Evolutionary conservation across 108 stramenopile species (phyloP), one percentile per base, ranked within the genome.

Genomic region (Cyclotella baltica): DNA sequence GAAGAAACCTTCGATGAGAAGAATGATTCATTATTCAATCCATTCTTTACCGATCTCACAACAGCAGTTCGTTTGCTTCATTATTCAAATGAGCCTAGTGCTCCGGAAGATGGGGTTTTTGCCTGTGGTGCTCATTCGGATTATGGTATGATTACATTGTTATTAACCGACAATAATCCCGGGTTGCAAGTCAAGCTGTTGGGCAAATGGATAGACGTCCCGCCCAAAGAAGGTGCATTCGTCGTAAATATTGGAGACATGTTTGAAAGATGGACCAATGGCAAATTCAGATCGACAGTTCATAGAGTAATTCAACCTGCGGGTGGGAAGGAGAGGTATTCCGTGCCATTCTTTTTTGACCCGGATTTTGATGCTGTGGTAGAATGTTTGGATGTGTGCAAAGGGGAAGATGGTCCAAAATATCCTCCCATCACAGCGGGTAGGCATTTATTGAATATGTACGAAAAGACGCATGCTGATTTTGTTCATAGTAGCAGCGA

Each of bases 201-300:
- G 38, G 81, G 68, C 8, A 13, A 65, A 57, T 92, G 92, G 92
- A 76, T 89, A 11, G 86, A 88, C 51, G 90, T 90, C 10, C 89
- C 90, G 0, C 88, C 85, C 27, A 36, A 68, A 35, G 67, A 72
- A 6, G 78, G 67, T 38, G 81, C 81, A n/a, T 93, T 91, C 70
- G 88, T 95, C 11, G 89, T 95, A n/a, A 95, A 95, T 68, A 64
- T 92, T 36, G 93, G 93, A 37, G 92, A 96, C 67, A 86, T 94
- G 90, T 80, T 94, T 53, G 82, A 93, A 76, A 40, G 87, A 57
- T 95, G 94, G 94, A 90, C 92, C 13, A 92, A 95, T 75, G 92
- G 89, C 27, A 36, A 71, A 19, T 95, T 76, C 66, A 52, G 66
- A 18, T 86, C 87, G 35, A 95, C 94, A 2, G 52, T 88, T 3